phyloP scores from a whole-genome alignment of 2,329 filamentous ascomycete species.

The Beauveria rudraprayagi region DNA sequence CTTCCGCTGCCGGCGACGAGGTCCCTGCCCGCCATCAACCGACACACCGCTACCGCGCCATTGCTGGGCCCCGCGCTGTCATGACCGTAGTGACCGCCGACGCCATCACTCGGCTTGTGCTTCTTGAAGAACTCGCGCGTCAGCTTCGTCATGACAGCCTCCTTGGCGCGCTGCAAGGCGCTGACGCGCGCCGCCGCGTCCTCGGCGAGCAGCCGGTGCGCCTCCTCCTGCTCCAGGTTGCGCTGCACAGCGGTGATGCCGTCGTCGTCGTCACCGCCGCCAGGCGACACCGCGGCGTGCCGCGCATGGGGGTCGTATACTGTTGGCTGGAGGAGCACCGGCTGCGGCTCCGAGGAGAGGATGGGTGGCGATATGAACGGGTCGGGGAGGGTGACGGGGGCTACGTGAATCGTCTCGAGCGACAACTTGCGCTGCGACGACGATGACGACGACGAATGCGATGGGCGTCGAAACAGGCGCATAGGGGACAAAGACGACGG shows the following conservation, averaged over 20 bases:
- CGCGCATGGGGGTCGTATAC: conserved; percentile 41
- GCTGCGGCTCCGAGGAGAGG: conserved; percentile 38
- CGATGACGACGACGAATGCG: not conserved
- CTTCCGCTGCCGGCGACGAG: conserved; percentile 21
- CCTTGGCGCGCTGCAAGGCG: conserved; percentile 50
- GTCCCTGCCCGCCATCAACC: conserved; percentile 24
- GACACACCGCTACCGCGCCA: conserved; percentile 25
- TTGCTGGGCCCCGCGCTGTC: conserved; percentile 17
- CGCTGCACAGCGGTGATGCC: conserved; percentile 51
- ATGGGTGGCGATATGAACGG: conserved; percentile 42
- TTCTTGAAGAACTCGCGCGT: conserved; percentile 41
- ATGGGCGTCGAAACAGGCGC: not conserved
- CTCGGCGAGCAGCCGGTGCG: conserved; percentile 47
- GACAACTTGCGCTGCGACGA: conserved; percentile 18
- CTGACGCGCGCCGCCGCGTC: conserved; percentile 46
- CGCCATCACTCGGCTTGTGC: conserved; percentile 17
- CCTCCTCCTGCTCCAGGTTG: conserved; percentile 48
- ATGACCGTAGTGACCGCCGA: not conserved
- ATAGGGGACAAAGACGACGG: conserved; percentile 9
- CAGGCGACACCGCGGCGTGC: conserved; percentile 13
- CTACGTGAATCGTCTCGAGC: conserved; percentile 18
- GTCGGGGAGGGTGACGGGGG: conserved; percentile 22
- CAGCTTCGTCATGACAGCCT: conserved; percentile 52
- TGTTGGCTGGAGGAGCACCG: conserved; percentile 48
- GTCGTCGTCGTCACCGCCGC: conserved; percentile 23